Conservation (phyloP, 2,329 filamentous ascomycete species). For the Aspergillus puulaauensis region DNA sequence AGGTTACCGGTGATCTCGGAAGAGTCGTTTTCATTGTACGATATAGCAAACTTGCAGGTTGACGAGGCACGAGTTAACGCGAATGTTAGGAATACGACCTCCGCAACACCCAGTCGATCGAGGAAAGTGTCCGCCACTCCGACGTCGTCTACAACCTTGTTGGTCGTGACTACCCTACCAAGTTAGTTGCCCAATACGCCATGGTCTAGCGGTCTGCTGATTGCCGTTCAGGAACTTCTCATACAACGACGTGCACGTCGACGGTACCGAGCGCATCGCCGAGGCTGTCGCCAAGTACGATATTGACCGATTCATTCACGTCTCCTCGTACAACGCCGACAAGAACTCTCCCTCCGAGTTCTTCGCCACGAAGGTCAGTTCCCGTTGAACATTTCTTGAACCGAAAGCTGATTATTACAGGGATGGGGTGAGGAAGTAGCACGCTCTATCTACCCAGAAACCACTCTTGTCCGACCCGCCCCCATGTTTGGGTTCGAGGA, state of each 20-base stretch:
- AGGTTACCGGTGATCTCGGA: slow-evolving; percentile 92
- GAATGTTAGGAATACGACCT: slow-evolving; percentile 79
- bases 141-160: slow-evolving; percentile 97
- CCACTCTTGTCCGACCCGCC: slow-evolving; percentile 90
- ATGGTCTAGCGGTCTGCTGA: slow-evolving; percentile 29
- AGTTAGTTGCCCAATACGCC: slow-evolving; percentile 57
- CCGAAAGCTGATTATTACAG: slow-evolving; percentile 40
- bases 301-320: slow-evolving; percentile 92
- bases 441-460: slow-evolving; percentile 89
- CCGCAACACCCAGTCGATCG: slow-evolving; percentile 89
- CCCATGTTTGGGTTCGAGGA: slow-evolving; percentile 96
- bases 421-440: slow-evolving; percentile 79
- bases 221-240: slow-evolving; percentile 75
- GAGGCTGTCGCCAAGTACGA: slow-evolving; percentile 98
- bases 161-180: slow-evolving; percentile 92
- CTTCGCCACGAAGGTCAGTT: slow-evolving; percentile 77
- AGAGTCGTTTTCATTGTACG: slow-evolving; percentile 78
- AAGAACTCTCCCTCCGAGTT: slow-evolving; percentile 80
- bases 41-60: background rate
- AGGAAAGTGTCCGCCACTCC: slow-evolving; percentile 94
- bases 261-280: slow-evolving; percentile 86
- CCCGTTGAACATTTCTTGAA: background rate
- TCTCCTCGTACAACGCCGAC: slow-evolving; percentile 91
- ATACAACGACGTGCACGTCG: slow-evolving; percentile 87
- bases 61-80: slow-evolving; percentile 14